Conservation (phyloP, 305 asterid genomes). For the Fraxinus nigra region DNA sequence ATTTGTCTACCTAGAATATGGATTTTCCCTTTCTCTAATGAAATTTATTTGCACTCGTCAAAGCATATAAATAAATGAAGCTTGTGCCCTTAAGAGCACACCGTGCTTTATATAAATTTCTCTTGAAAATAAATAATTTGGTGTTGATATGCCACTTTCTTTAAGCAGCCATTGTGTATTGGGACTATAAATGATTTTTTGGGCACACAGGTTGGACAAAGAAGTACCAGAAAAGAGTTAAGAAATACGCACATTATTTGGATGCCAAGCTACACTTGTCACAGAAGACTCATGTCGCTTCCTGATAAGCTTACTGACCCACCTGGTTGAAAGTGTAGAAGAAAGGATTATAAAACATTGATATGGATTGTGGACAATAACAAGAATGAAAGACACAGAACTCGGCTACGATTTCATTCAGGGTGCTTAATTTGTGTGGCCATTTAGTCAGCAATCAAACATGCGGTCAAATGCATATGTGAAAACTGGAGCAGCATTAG, state of each 20-base stretch:
- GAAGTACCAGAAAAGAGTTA: slow-evolving; percentile 16
- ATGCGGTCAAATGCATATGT: not conserved
- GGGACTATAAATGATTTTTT: slow-evolving; percentile 14
- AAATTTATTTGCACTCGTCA: not conserved
- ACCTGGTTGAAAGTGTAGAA: slow-evolving; percentile 54
- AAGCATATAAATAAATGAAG: not conserved
- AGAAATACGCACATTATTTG: slow-evolving; percentile 74
- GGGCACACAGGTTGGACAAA: slow-evolving; percentile 17
- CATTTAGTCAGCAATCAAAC: not conserved
- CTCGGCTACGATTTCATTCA: not conserved
- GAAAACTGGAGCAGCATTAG: not conserved
- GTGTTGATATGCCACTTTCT: slow-evolving; percentile 6
- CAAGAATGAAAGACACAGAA: not conserved
- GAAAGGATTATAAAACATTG: slow-evolving; percentile 16
- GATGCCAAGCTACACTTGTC: slow-evolving; percentile 97
- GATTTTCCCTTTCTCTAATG: not conserved
- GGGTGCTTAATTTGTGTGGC: not conserved
- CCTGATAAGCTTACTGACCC: slow-evolving; percentile 98
- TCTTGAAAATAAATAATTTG: slow-evolving; percentile 13
- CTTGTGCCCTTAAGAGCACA: slow-evolving; percentile 3
- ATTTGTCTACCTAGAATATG: slow-evolving; percentile 1
- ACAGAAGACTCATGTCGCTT: slow-evolving; percentile 98
- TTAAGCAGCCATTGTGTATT: not conserved
- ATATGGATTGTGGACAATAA: not conserved
- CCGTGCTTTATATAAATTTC: not conserved